Base-by-base conservation (phyloP, 2,329 filamentous ascomycete genomes). In the Hypoxylon sp. region DNA sequence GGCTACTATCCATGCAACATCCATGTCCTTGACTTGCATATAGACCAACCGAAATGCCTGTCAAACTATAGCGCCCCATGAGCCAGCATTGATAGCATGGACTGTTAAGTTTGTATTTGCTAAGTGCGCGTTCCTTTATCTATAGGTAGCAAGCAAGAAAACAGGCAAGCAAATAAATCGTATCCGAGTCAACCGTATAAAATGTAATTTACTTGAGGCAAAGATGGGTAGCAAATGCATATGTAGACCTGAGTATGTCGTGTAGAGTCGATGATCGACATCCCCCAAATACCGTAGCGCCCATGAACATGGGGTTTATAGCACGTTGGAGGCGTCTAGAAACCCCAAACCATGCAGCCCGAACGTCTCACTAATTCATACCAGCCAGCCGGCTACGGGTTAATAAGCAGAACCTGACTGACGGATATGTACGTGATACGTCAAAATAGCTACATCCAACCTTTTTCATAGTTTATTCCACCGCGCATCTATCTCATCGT, bases 361-460 rank as follows among this genome's bases (percentile, higher is more conserved):
- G n/a, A 41, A n/a, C n/a, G 36, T 17, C 36, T 41, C n/a, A 41
- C 36, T 41, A 41, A 41, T n/a, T 21, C 14, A 9, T 28, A 25
- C 53, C 53, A 56, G 41, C 38, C 19, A 21, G 28, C 25, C 38
- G 53, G 53, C 53, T 56, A 30, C 38, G 30, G 10, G 13, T 56
- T 46, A 46, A 34, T 32, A 17, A 46, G 28, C 41, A 43, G n/a
- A 46, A 30, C 19, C 30, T 6, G 11, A 30, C 14, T n/a, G 46
- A 46, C 51, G 25, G 51, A 53, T 25, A 56, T 56, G 53, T 56
- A 56, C 11, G 53, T 56, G 53, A 56, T 56, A 46, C 41, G 52
- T 55, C 38, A 28, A 34, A 53, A 55, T 30, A 45, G 36, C 9
- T 45, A 55, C 14, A 55, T 17, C 30, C 52, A 45, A 38, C 52